Base-by-base conservation (phyloP, 2,329 filamentous ascomycete species). In the Albifimbria verrucaria region DNA sequence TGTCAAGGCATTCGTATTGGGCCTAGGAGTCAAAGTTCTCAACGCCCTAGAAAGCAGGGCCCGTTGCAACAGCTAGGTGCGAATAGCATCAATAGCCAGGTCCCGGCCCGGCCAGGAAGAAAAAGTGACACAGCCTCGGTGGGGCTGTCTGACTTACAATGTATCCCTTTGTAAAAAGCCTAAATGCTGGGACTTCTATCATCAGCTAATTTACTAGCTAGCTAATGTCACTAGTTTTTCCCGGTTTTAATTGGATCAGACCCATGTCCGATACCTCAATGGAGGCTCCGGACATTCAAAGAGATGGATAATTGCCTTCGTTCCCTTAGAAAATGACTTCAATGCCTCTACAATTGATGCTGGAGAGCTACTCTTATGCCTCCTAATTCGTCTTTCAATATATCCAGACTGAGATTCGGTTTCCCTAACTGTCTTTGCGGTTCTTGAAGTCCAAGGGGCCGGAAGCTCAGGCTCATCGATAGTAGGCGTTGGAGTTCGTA, bases 331-430 rank as follows among this genome's bases (percentile, higher is more conserved):
- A 22, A 48, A 23, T 32, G 7, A 42, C 44, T 48, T 42, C 7
- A 42, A 5, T 20, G 28, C 43, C 28, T 48, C 28, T 9, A 52
- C 17, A 43, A 48, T 52, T 39, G 28, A 48, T 42, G 26, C 32
- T 42, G 44, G 43, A 39, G 50, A 52, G 50, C 43, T 52, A 28
- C 44, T 52, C 26, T 52, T 5, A 28, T 48, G 50, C 41, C 25
- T 47, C 28, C 25, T 22, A 39, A 32, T 54, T 49, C 45, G 24
- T 24, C 25, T 51, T 54, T 49, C 3, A 3, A 51, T 44, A 43
- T 55, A 52, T 50, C 52, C 15, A 48, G 50, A 48, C 45, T 48
- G 45, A 48, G 24, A 48, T 4, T 48, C 24, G 20, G 45, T 48
- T 48, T 26, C 45, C 45, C 45, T 48, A 10, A 48, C 23, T 25